These are phyloP conservation scores for Globisporangium solare DNA, from an alignment of 352 stramenopile genomes.

Conservation along the genomic window DNA sequence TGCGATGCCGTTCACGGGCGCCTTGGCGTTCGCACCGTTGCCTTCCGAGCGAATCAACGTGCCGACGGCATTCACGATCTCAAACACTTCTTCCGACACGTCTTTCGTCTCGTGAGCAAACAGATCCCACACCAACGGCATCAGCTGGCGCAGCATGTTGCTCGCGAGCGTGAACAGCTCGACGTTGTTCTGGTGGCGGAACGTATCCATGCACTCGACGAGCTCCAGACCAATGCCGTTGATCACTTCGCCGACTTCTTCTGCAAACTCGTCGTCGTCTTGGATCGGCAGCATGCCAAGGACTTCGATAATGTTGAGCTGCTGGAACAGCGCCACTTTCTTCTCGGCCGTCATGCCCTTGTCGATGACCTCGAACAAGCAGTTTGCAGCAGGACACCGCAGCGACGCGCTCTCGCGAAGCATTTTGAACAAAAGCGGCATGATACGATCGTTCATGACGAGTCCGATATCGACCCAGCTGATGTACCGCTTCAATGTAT, in stretches of 20 bases:
- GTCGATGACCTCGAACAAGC: constrained; percentile 81
- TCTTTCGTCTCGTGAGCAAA: constrained; percentile 82
- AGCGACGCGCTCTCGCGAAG: constrained; percentile 51
- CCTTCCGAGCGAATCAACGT: constrained; percentile 62
- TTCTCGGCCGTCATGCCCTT: constrained; percentile 85
- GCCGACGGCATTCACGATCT: constrained; percentile 76
- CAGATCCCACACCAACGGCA: constrained; percentile 79
- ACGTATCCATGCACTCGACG: constrained; percentile 74
- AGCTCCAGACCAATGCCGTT: constrained; percentile 79
- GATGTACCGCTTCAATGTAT: constrained; percentile 84
- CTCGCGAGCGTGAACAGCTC: constrained; percentile 51
- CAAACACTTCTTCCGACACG: constrained; percentile 84
- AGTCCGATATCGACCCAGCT: constrained; percentile 83
- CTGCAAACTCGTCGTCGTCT: constrained; percentile 77
- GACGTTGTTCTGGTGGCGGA: constrained; percentile 47
- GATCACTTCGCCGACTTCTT: constrained; percentile 80
- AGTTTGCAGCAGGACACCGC: constrained; percentile 71
- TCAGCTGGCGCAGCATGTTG: constrained; percentile 56
- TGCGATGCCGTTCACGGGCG: constrained; percentile 17
- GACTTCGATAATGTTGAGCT: constrained; percentile 65
- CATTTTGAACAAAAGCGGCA: constrained; percentile 72
- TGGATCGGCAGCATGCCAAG: constrained; percentile 52
- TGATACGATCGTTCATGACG: constrained; percentile 78
- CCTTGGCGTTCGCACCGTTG: constrained; percentile 15
- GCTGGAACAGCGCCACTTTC: constrained; percentile 72